Evolutionary conservation across 371 early-diverging fungal species (phyloP), one percentile per base, ranked within the genome.

Genomic region (Zancudomyces culisetae): DNA sequence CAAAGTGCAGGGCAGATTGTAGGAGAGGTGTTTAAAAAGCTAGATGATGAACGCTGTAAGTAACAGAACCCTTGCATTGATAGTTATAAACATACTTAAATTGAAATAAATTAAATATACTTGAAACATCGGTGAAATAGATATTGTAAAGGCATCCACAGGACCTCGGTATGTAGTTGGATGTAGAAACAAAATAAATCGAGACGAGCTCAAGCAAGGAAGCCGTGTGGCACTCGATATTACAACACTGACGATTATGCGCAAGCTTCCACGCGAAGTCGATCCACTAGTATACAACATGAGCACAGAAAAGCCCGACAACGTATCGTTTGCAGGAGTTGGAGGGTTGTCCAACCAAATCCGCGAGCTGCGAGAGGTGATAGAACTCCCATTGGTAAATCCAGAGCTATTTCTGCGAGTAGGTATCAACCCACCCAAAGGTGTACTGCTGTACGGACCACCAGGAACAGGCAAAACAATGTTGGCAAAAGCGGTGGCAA

Each of bases 101-200:
- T n/a, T n/a, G n/a, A n/a, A n/a, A n/a, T n/a, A n/a, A n/a, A 0
- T 24, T 3, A 1, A 42, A 27, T 4, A 19, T 28, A 15, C 21
- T 15, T 27, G 27, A 18, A n/a, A 35, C 13, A 29, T 53, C 52
- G n/a, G 41, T 28, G 43, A 19, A 45, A 19, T 56, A 90, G 91
- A 91, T 67, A 98, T 99, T 63, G 98, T 99, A 45, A 99, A 99
- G 67, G 87, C 95, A 13, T 87, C 94, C 26, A 87, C 83, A 53
- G 99, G 99, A 3, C 99, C 99, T 26, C 81, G 99, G 48, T 99
- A 99, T 68, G 92, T 99, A 24, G 99, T 99, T 20, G 99, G 99
- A 10, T 97, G 98, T 62, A 80, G 98, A 26, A 89, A 79, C 62
- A 87, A 84, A 61, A 79, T 98, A 22, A 82, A 86, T 56, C 96